A percentile compares a stretch with the other conserved stretches of the same genome.
Evolutionary conservation across 257 asterid species (phyloP).

Genomic region (Lithospermum erythrorhizon): DNA sequence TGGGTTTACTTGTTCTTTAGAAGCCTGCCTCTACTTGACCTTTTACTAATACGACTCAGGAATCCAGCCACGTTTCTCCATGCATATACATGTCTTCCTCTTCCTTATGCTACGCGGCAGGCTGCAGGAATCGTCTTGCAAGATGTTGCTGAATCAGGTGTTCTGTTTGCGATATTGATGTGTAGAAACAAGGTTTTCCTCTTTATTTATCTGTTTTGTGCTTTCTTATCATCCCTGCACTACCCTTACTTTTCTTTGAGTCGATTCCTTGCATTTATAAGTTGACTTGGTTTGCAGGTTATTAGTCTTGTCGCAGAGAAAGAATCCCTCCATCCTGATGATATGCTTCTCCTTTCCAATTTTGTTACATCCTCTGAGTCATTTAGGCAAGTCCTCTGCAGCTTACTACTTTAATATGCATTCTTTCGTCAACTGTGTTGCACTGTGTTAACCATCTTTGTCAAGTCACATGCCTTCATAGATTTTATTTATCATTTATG

Average conservation of each 20-base stretch:
- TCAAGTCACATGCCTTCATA: no score
- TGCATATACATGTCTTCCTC: conserved; percentile 93
- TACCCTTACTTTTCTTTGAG: conserved; percentile 4
- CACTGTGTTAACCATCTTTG: no score
- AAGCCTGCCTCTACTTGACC: background rate
- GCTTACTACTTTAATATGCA: background rate
- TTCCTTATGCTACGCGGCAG: conserved; percentile 81
- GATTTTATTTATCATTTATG: no score
- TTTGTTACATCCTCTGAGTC: conserved; percentile 91
- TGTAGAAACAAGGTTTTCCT: conserved; percentile 81
- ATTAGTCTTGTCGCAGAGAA: conserved; percentile 88
- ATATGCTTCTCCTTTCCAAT: conserved; percentile 78
- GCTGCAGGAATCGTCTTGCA: conserved; percentile 89
- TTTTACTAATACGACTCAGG: conserved; percentile 36
- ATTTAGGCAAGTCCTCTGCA: conserved; percentile 47
- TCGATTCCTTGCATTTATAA: conserved; percentile 6
- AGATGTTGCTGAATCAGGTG: conserved; percentile 88
- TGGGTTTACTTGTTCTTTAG: no score
- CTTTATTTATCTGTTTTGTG: conserved; percentile 5
- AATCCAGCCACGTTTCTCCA: conserved; percentile 94
- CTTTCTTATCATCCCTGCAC: conserved; percentile 1
- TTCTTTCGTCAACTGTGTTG: no score
- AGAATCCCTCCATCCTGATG: conserved; percentile 94
- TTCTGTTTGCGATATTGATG: conserved; percentile 83
- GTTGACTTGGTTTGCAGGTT: conserved; percentile 57